A percentile compares a stretch with the other conserved stretches of the same genome.
Evolutionary conservation across 2,329 filamentous ascomycete genomes (phyloP).

Genomic region (Penicillium italicum): DNA sequence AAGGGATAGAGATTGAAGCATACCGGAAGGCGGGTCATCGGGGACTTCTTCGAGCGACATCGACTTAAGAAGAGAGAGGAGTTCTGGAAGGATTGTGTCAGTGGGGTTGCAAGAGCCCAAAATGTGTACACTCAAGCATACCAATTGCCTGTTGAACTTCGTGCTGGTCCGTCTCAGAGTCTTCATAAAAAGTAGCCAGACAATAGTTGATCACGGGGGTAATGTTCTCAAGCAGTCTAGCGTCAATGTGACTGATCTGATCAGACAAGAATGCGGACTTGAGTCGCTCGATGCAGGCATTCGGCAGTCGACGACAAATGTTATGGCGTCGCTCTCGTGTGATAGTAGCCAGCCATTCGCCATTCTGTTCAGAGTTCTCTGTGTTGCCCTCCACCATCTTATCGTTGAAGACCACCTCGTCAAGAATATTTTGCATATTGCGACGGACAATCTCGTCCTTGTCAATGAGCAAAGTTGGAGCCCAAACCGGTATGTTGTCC

Average conservation of each 20-base stretch:
- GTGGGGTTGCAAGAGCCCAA: background rate
- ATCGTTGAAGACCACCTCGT: conserved; percentile 42
- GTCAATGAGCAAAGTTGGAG: conserved; percentile 52
- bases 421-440: conserved; percentile 45
- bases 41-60: conserved; percentile 36
- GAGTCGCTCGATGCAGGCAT: conserved; percentile 33
- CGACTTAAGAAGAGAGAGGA: conserved; percentile 34
- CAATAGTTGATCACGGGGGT: conserved; percentile 38
- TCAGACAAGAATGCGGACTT: conserved; percentile 30
- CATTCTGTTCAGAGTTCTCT: conserved; percentile 21
- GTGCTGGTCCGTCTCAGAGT: conserved; percentile 36
- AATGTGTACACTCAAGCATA: conserved; percentile 21
- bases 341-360: conserved; percentile 6
- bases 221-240: conserved; percentile 37
- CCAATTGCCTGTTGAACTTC: conserved; percentile 34
- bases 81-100: conserved; percentile 22
- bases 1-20: conserved; percentile 15
- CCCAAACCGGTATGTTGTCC: conserved; percentile 48
- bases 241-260: conserved; percentile 31
- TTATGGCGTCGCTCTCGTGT: conserved; percentile 22
- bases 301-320: conserved; percentile 34
- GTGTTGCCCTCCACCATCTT: conserved; percentile 22
- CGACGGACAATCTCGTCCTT: conserved; percentile 46
- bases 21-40: conserved; percentile 42
- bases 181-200: conserved; percentile 37